phyloP scores from a whole-genome alignment of 176 grass and related monocot species.

The Panicum miliaceum region DNA sequence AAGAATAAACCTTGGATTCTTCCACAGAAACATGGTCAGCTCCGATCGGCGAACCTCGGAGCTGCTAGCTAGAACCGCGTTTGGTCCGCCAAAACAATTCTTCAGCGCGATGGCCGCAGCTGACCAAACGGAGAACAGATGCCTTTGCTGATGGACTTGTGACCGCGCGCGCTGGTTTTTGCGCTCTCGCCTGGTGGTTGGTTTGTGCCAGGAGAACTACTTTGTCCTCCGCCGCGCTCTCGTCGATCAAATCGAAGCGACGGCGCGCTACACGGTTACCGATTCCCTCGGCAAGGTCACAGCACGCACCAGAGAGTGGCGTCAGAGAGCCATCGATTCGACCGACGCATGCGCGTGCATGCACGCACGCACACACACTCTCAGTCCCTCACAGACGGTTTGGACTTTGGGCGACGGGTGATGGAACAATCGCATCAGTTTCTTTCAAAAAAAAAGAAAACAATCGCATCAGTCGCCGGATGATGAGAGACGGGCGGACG shows the following conservation, averaged over 20 bases:
- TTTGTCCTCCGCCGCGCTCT: not conserved
- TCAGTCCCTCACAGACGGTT: not conserved
- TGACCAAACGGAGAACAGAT: not conserved
- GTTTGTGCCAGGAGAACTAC: not conserved
- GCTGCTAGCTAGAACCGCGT: not conserved
- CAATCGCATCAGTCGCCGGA: slow-evolving; percentile 31
- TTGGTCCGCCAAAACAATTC: not conserved
- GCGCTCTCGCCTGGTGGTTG: not conserved
- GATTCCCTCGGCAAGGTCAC: not conserved
- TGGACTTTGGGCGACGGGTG: not conserved
- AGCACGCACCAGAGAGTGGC: not conserved
- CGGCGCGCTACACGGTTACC: not conserved
- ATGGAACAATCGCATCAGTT: slow-evolving; percentile 50
- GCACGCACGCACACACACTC: slow-evolving; percentile 39
- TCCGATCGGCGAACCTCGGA: slow-evolving; percentile 9
- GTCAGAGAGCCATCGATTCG: slow-evolving; percentile 43
- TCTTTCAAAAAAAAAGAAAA: too few species aligned
- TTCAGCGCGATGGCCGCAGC: not conserved
- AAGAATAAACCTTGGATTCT: not conserved
- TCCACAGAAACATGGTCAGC: not conserved
- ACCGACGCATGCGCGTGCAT: slow-evolving; percentile 46
- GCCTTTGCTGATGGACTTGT: not conserved
- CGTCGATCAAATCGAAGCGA: slow-evolving; percentile 9
- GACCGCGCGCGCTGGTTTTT: not conserved
- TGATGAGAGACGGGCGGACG: not conserved